phyloP scores from a whole-genome alignment of 2,329 filamentous ascomycete species.

The Pseudogymnoascus sp. region DNA sequence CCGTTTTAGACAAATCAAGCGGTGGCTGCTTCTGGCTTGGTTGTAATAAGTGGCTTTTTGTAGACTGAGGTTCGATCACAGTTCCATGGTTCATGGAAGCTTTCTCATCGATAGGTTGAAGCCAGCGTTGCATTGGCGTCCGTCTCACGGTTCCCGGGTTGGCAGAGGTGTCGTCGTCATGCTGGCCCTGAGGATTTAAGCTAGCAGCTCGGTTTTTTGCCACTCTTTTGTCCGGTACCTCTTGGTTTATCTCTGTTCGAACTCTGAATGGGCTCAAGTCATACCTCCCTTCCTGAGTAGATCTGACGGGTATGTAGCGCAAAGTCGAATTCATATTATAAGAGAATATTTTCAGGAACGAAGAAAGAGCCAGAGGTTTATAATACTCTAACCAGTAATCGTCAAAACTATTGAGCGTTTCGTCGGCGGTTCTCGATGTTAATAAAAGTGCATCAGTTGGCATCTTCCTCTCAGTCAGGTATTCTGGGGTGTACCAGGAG shows the following conservation, averaged over 20 bases:
- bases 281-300: slow-evolving; percentile 64
- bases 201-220: slow-evolving; percentile 63
- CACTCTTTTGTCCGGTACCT: slow-evolving; percentile 54
- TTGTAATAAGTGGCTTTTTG: slow-evolving; percentile 20
- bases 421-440: slow-evolving; percentile 27
- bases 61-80: slow-evolving; percentile 42
- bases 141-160: slow-evolving; percentile 37
- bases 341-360: slow-evolving; percentile 84
- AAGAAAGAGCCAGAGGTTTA: slow-evolving; percentile 76
- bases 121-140: slow-evolving; percentile 54
- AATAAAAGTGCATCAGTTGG: slow-evolving; percentile 36
- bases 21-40: slow-evolving; percentile 47
- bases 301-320: slow-evolving; percentile 70
- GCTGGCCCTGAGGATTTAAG: slow-evolving; percentile 48
- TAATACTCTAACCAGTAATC: slow-evolving; percentile 99
- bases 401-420: slow-evolving; percentile 54
- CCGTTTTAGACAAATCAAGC: slow-evolving; percentile 70
- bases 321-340: slow-evolving; percentile 88
- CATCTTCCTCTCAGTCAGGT: slow-evolving; percentile 53
- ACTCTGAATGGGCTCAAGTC: slow-evolving; percentile 85
- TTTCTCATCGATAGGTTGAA: slow-evolving; percentile 41
- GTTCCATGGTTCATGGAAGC: slow-evolving; percentile 38
- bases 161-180: slow-evolving; percentile 37
- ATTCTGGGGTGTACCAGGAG: slow-evolving; percentile 73
- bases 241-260: slow-evolving; percentile 55